These are phyloP conservation scores for Gonapodya sp. DNA, from an alignment of 192 early-diverging fungal species.

Conservation along the genomic window DNA sequence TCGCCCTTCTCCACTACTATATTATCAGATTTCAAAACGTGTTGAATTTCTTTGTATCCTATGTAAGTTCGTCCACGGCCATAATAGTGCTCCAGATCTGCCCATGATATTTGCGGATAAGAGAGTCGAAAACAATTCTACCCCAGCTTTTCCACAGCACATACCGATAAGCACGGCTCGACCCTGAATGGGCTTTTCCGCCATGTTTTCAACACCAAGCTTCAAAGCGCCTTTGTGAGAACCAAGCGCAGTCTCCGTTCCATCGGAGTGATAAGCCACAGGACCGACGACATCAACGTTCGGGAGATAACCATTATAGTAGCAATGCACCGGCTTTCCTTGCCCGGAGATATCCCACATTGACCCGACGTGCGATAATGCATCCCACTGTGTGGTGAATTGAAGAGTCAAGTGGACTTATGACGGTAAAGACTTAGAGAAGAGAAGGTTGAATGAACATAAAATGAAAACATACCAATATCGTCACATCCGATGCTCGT, in stretches of 20 bases:
- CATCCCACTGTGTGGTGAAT: constrained; percentile 3
- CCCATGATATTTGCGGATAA: too few relatives aligned
- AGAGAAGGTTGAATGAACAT: not conserved
- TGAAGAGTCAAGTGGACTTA: not conserved
- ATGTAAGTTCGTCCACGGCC: not conserved
- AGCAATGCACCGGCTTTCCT: not conserved
- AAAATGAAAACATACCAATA: not conserved
- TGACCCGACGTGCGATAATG: not conserved
- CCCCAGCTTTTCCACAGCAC: too few relatives aligned
- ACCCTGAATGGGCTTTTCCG: constrained; percentile 2
- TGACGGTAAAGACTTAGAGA: not conserved
- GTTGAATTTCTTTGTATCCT: constrained; percentile 3
- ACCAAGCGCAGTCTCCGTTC: not conserved
- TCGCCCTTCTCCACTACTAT: constrained; percentile 5
- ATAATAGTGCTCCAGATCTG: not conserved
- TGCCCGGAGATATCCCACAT: not conserved
- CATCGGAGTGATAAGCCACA: not conserved
- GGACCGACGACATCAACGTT: not conserved
- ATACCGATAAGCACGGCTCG: constrained; percentile 7
- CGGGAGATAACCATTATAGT: not conserved
- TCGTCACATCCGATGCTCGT: constrained; percentile 10
- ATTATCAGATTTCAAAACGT: not conserved
- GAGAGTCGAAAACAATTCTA: too few relatives aligned
- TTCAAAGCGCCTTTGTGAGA: not conserved
- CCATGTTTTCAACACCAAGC: constrained; percentile 8